Conservation (phyloP, 805 yeast species). For the Vanderwaltozyma verrucispora region DNA sequence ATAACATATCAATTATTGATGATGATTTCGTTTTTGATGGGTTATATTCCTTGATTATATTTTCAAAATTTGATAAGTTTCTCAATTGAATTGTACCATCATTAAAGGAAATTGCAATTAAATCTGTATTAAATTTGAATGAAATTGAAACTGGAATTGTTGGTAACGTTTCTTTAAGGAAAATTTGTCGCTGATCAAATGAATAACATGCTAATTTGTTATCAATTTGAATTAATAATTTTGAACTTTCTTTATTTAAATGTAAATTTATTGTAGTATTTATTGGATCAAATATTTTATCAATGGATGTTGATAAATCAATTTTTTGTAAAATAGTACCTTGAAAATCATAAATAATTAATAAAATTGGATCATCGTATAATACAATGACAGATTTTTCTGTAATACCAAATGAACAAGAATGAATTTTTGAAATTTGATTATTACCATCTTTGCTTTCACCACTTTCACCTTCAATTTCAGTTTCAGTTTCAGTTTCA, state of each 20-base stretch:
- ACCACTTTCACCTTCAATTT: constrained; percentile 8
- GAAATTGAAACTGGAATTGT: constrained; percentile 7
- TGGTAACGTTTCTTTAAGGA: constrained; percentile 8
- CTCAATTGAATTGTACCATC: constrained; percentile 21
- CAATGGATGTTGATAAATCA: neutral
- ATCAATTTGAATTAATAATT: constrained; percentile 18
- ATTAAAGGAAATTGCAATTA: constrained; percentile 10
- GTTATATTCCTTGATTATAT: constrained; percentile 8
- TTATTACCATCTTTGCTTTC: constrained; percentile 4
- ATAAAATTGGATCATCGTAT: constrained; percentile 12
- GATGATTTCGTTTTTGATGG: neutral
- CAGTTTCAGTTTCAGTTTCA: neutral
- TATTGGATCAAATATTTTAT: neutral
- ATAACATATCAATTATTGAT: neutral
- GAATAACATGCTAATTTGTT: constrained; percentile 20
- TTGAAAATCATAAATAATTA: constrained; percentile 21
- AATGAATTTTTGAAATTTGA: constrained; percentile 7
- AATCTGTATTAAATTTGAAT: constrained; percentile 9
- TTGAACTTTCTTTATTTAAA: constrained; percentile 24
- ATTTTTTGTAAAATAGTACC: constrained; percentile 19
- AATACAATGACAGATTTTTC: constrained; percentile 25
- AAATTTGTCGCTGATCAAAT: constrained; percentile 22
- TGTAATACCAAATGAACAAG: constrained; percentile 24
- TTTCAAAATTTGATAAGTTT: constrained; percentile 12
- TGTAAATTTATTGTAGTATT: constrained; percentile 5